Conservation (phyloP, 2,329 filamentous ascomycete species). For the Hawksworthiomyces lignivorus region DNA sequence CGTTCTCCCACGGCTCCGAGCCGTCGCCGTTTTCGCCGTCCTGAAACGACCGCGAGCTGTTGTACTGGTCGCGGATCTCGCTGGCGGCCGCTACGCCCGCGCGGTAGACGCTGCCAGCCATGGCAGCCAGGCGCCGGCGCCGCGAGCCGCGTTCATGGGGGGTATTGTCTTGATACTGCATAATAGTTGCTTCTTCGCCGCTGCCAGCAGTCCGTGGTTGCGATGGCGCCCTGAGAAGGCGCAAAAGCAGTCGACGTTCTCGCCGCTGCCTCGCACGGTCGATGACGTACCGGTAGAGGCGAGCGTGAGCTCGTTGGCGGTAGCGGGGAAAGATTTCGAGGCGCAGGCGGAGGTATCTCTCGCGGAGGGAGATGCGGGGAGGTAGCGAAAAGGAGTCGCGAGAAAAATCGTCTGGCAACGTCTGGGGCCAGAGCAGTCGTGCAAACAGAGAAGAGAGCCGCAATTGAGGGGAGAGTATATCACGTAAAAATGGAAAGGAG, state of each 20-base stretch:
- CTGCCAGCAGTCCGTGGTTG: slow-evolving; percentile 7
- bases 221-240: no score
- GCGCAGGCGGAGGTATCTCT: slow-evolving; percentile 61
- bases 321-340: slow-evolving; percentile 66
- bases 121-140: slow-evolving; percentile 66
- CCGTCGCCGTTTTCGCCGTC: slow-evolving; percentile 24
- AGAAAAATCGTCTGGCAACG: slow-evolving; percentile 4
- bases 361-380: slow-evolving; percentile 39
- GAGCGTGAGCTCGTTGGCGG: slow-evolving; percentile 64
- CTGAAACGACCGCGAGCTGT: slow-evolving; percentile 33
- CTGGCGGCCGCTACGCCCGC: slow-evolving; percentile 50
- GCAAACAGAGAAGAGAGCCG: background rate
- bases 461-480: no score
- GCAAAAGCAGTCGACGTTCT: slow-evolving; percentile 33
- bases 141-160: slow-evolving; percentile 59
- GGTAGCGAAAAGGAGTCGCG: background rate
- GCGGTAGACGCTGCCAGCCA: slow-evolving; percentile 51
- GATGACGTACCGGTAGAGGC: slow-evolving; percentile 68
- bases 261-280: slow-evolving; percentile 50
- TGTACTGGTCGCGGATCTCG: slow-evolving; percentile 52
- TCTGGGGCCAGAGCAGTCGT: slow-evolving; percentile 1
- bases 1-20: slow-evolving; percentile 25
- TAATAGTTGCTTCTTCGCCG: background rate
- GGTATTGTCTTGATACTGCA: slow-evolving; percentile 20
- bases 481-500: background rate